Evolutionary conservation across 345 rosid species (phyloP).

Genomic region (Arabis hirsuta): DNA sequence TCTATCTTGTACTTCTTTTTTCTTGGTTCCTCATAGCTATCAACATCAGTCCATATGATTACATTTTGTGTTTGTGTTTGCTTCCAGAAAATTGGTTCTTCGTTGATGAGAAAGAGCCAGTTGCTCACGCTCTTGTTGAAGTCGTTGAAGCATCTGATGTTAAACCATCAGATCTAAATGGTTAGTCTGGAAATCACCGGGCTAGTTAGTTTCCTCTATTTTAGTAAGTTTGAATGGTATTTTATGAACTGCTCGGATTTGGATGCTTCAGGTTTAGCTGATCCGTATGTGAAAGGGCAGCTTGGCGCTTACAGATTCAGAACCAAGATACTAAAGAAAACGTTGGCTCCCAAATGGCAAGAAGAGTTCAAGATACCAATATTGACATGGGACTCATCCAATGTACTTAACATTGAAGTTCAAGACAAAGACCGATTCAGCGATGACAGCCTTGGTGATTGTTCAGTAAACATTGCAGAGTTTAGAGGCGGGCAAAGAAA

Average conservation of each 20-base stretch:
- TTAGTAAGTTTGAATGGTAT: background rate
- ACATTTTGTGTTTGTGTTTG: conserved; percentile 26
- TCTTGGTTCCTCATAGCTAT: background rate
- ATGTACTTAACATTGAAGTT: conserved; percentile 71
- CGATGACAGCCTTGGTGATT: conserved; percentile 80
- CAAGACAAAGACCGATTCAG: conserved; percentile 80
- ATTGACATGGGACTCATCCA: conserved; percentile 72
- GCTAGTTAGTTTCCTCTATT: background rate
- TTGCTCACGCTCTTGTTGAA: conserved; percentile 78
- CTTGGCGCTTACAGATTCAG: conserved; percentile 79
- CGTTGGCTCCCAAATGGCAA: conserved; percentile 84
- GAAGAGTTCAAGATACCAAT: conserved; percentile 89
- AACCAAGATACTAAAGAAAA: conserved; percentile 70
- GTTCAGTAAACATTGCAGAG: conserved; percentile 63
- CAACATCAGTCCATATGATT: conserved; percentile 20
- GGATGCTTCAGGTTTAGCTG: conserved; percentile 75
- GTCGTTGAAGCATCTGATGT: conserved; percentile 80
- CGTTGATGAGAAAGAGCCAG: conserved; percentile 77
- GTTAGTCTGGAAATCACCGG: conserved; percentile 49
- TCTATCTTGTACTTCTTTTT: conserved; percentile 1
- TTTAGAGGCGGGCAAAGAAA: conserved; percentile 74
- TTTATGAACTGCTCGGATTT: conserved; percentile 21
- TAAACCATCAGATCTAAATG: conserved; percentile 86
- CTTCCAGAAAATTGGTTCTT: conserved; percentile 78
- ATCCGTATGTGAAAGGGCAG: conserved; percentile 95